Conservation (phyloP, 371 early-diverging fungal species). For the Syncephalastrum racemosum region DNA sequence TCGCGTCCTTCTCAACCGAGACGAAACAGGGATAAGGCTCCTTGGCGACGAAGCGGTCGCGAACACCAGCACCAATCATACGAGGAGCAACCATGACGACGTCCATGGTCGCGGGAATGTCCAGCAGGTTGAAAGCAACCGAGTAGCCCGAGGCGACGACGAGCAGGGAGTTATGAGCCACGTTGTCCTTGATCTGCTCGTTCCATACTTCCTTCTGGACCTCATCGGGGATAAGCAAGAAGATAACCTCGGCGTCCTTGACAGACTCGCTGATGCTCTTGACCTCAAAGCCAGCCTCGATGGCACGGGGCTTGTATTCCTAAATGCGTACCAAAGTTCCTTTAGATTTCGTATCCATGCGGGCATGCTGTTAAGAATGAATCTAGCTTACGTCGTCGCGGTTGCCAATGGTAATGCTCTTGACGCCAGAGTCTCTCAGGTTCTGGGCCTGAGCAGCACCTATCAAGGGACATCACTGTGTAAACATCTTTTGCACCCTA, state of each 20-base stretch:
- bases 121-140: slow-evolving; percentile 25
- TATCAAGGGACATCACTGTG: background rate
- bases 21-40: slow-evolving; percentile 31
- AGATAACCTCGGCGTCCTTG: slow-evolving; percentile 21
- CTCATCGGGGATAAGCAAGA: slow-evolving; percentile 30
- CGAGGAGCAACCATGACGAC: slow-evolving; percentile 34
- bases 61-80: slow-evolving; percentile 32
- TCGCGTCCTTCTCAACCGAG: slow-evolving; percentile 20
- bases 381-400: slow-evolving; percentile 23
- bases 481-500: background rate
- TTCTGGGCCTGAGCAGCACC: slow-evolving; percentile 27
- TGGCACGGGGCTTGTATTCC: slow-evolving; percentile 27
- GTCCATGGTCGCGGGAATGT: slow-evolving; percentile 18
- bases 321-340: background rate
- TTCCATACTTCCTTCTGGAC: slow-evolving; percentile 30
- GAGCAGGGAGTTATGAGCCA: slow-evolving; percentile 16
- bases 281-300: slow-evolving; percentile 15
- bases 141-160: slow-evolving; percentile 30
- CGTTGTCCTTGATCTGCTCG: slow-evolving; percentile 24
- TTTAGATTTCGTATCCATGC: background rate
- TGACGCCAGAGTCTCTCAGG: slow-evolving; percentile 27
- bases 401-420: slow-evolving; percentile 27
- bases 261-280: slow-evolving; percentile 26
- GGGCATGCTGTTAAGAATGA: background rate
- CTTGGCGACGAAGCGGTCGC: slow-evolving; percentile 28